Evolutionary conservation across 2,329 filamentous ascomycete species (phyloP), one percentile per base, ranked within the genome.

Genomic region (Hypoxylon sp.): DNA sequence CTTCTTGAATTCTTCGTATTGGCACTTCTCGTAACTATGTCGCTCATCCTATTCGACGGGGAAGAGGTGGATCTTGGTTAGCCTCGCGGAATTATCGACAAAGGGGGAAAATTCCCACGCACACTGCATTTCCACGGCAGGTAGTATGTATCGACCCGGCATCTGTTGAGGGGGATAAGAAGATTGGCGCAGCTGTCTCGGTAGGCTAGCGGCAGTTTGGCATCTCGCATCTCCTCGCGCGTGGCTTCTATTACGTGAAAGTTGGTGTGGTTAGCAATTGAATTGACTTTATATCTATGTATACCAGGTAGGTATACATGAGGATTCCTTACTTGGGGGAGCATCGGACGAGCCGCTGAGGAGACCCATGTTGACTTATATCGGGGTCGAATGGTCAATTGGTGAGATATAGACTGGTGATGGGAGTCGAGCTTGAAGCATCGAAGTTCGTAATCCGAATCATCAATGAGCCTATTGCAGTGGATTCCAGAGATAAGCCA

Each of bases 1-100:
- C 87, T 95, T 93, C 90, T 97, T 97, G 87, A 99, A 99, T 81
- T 98, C 96, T 72, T 92, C 92, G 83, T 99, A 99, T 79, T 99
- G 96, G 89, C 96, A 99, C 82, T 98, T 98, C 81, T 99, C 96
- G 86, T 99, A 99, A 78, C 90, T 91, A 84, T 99, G 96, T 85
- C 96, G 88, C 86, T 99, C 96, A 81, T 94, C 90, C 96, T 98
- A 79, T 65, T 63, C 38, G 32, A n/a, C 5, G 38, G 13, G 13
- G 10, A 30, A 43, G 6, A 49, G 0, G 3, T 30, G 10, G 10
- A 53, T 13, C 21, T 32, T 32, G 43, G 43, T 66, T 61, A 49
- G 63, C 19, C 25, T 55, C 17, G 46, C 13, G 13, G 13, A 13
- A 32, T 21, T 21, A 51, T 3, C 19, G 32, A 25, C 14, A 23